Base-by-base conservation (phyloP, 805 yeast genomes). In the Schizosaccharomyces japonicus region DNA sequence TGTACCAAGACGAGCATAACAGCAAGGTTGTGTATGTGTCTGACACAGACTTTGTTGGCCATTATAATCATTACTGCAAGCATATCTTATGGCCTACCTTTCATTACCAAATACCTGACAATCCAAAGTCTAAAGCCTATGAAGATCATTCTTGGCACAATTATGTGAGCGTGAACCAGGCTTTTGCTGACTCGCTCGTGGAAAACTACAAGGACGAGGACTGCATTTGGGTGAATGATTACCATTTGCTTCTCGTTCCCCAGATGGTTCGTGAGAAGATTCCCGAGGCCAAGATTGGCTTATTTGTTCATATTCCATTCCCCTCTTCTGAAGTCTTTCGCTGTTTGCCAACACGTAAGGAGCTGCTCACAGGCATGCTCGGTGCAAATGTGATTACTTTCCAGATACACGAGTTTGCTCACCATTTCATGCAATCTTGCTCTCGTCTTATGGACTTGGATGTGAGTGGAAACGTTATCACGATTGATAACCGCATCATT, bases 1-100 rank as follows among this genome's bases (percentile, higher is more conserved):
- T 19, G 13, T 36, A 36, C 23, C 10, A 6, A 15, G 48, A 52
- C 51, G 27, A 33, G 7, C 31, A 47, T n/a, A 26, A 21, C 4
- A n/a, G 39, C 29, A 21, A 50, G 13, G 56, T 83, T 0, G 80
- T 84, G 2, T 74, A 73, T 50, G 76, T 87, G 2, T 72, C 72
- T 53, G 96, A 90, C 60, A 62, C 73, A 27, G 75, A 83, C 1
- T 82, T 84, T 55, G 80, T 79, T 56, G 95, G 95, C 19, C 94
- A 85, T 58, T 90, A 90, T 61, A 75, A 75, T 50, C 80, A 82
- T 48, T 90, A 80, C 60, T 87, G 95, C 61, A 90, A 90, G 62
- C 92, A 85, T 56, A 81, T 90, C 33, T 65, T 90, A 51, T 90
- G 96, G 96, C 98, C 98, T 29, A 83, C 95, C 1, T 69, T 90